A percentile compares a stretch with the other conserved stretches of the same genome.
Conservation (phyloP, 2,329 filamentous ascomycete genomes). For the Trichoderma guizhouense region DNA sequence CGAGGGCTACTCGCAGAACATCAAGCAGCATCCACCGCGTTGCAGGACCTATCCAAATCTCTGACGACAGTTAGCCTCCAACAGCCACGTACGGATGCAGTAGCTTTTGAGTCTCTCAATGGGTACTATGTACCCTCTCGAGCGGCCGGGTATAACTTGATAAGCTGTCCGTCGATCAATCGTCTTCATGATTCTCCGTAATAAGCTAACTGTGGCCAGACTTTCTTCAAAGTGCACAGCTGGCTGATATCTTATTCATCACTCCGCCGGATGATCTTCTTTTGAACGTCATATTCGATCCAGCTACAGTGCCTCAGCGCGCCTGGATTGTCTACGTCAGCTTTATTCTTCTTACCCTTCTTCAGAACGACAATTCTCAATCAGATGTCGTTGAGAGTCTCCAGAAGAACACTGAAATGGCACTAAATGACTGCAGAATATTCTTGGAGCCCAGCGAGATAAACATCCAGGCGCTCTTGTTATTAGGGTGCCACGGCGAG, state of each 20-base stretch:
- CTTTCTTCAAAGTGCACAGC: not conserved
- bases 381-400: not conserved
- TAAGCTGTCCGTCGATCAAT: not conserved
- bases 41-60: not conserved
- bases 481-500: conserved; percentile 2
- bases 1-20: not conserved
- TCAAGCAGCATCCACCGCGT: not conserved
- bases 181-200: no score
- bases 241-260: not conserved
- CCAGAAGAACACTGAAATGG: conserved; percentile 2
- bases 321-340: not conserved
- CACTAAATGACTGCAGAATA: conserved; percentile 6
- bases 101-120: not conserved
- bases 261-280: not conserved
- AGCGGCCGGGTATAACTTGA: not conserved
- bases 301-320: not conserved
- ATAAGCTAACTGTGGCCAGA: not conserved
- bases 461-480: conserved; percentile 10
- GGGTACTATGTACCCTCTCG: not conserved
- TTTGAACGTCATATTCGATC: not conserved
- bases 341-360: not conserved
- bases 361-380: not conserved
- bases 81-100: not conserved
- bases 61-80: not conserved
- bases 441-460: conserved; percentile 11